phyloP scores from a whole-genome alignment of 176 grass and related monocot species.

The Triticum urartu region DNA sequence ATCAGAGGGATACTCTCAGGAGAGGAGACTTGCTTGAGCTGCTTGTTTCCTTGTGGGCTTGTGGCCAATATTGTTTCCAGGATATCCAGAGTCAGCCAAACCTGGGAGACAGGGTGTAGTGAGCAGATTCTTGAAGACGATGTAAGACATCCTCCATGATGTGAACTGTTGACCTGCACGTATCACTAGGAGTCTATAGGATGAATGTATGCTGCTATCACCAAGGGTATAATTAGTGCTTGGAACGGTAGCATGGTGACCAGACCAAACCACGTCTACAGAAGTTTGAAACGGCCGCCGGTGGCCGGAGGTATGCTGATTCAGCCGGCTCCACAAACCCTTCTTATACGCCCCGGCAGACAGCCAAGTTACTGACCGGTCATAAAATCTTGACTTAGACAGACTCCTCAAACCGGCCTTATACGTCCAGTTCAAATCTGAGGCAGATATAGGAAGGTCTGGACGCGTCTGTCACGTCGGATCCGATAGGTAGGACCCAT shows the following conservation, averaged over 20 bases:
- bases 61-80: constrained; percentile 42
- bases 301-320: too few species aligned
- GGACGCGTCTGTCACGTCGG: too few species aligned
- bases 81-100: constrained; percentile 33
- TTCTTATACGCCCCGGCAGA: too few species aligned
- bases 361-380: too few species aligned
- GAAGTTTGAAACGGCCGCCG: too few species aligned
- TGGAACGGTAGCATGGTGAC: neutral
- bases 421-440: too few species aligned
- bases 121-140: constrained; percentile 47
- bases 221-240: neutral
- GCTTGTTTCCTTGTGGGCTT: constrained; percentile 30
- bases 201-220: neutral
- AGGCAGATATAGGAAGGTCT: too few species aligned
- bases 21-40: constrained; percentile 2
- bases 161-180: neutral
- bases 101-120: constrained; percentile 14
- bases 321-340: too few species aligned
- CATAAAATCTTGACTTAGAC: too few species aligned
- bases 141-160: constrained; percentile 29
- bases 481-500: too few species aligned
- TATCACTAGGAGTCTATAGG: neutral
- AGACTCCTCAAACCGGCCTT: too few species aligned
- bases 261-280: neutral
- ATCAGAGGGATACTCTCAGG: constrained; percentile 20